phyloP scores from a whole-genome alignment of 805 yeast genomes.

The Saturnispora halmiae region DNA sequence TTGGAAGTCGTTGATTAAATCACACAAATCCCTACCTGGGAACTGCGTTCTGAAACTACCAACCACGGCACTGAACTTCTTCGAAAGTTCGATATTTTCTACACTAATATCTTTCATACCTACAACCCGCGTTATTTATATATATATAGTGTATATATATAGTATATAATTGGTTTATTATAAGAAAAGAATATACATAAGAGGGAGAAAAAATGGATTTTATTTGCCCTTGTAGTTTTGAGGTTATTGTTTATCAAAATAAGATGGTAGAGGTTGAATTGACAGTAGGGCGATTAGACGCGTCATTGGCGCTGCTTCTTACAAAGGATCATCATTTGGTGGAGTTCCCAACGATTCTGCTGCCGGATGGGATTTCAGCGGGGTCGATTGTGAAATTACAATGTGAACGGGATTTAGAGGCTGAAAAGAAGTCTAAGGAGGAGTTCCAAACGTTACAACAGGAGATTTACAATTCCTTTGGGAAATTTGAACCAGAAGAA shows the following conservation, averaged over 20 bases:
- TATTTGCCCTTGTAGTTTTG: neutral
- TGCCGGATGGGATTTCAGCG: slow-evolving; percentile 85
- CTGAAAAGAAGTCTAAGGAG: slow-evolving; percentile 51
- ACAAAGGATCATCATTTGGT: slow-evolving; percentile 87
- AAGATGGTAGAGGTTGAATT: slow-evolving; percentile 71
- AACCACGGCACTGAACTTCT: neutral
- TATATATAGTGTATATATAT: too few relatives aligned
- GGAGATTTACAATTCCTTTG: slow-evolving; percentile 63
- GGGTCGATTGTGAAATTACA: slow-evolving; percentile 84
- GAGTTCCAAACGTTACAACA: slow-evolving; percentile 62
- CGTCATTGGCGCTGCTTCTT: slow-evolving; percentile 81
- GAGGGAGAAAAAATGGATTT: neutral
- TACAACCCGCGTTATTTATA: too few relatives aligned
- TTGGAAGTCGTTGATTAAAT: slow-evolving; percentile 25
- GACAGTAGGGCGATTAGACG: slow-evolving; percentile 93
- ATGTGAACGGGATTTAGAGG: slow-evolving; percentile 66
- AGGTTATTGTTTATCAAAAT: neutral
- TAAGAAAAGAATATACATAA: too few relatives aligned
- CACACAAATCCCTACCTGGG: slow-evolving; percentile 4
- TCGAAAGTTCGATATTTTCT: neutral
- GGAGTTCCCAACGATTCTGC: slow-evolving; percentile 89
- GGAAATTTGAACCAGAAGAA: slow-evolving; percentile 56
- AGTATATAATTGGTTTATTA: too few relatives aligned
- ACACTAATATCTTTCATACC: too few relatives aligned
- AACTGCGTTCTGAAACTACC: slow-evolving; percentile 3